Evolutionary conservation across 768 basidiomycete genomes (phyloP), one percentile per base, ranked within the genome.

Genomic region (Amanita inopinata): DNA sequence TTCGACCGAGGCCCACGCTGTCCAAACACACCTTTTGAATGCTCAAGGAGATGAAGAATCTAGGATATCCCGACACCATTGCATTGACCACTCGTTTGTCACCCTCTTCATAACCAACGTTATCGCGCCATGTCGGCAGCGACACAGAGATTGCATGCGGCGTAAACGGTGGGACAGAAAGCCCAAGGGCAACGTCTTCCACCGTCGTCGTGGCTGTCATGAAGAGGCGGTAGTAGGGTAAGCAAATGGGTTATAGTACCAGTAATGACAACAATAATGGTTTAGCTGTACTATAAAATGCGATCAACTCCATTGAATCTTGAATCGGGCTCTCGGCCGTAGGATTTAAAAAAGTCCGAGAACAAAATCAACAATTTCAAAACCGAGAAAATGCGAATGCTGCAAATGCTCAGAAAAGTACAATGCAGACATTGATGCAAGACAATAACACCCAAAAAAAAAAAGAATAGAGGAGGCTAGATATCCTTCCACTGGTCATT

Each of bases 131-230:
- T 22, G 77, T 92, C 0, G 93, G 93, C 1, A 97, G 71, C 5
- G 89, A 92, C n/a, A 94, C 90, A 2, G 90, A 93, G 49, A 94
- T 88, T 9, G 92, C 93, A 53, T 97, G 93, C 8, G 82, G 77
- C 3, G 78, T 83, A 56, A 75, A 69, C 2, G 80, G 73, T 12
- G 83, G 83, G 1, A 84, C 69, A 3, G 81, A 49, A 18, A 59
- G 55, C 3, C 83, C 83, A 3, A 73, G 45, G 18, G 64, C 54
- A 31, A 67, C 51, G 37, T 59, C 30, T 7, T 31, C 7, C 9
- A 37, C 28, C 11, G 32, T 8, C 12, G 35, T 15, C 3, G 27
- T 30, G 33, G 42, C 18, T 10, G 25, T 11, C 9, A 20, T 24
- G 11, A 43, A 14, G 18, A 17, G 17, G 31, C 6, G 30, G 19